Conservation (phyloP, 2,329 filamentous ascomycete species). For the Plenodomus lindquistii region DNA sequence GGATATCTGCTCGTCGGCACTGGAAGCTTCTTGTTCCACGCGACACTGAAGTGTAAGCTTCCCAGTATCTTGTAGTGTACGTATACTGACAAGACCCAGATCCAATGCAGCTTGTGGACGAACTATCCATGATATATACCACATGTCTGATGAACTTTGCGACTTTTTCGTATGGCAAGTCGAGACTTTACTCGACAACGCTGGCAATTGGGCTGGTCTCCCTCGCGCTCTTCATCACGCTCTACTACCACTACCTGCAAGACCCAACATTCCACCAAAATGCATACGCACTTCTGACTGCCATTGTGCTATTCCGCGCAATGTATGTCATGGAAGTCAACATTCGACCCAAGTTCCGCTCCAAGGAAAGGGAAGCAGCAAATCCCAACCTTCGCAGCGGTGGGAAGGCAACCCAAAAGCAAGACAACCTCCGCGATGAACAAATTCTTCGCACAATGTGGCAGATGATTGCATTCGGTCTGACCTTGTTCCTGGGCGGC, state of each 20-base stretch:
- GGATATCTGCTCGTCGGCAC: conserved; percentile 65
- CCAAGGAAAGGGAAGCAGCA: conserved; percentile 46
- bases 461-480: conserved; percentile 70
- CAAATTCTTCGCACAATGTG: conserved; percentile 71
- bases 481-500: conserved; percentile 72
- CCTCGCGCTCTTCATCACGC: conserved; percentile 68
- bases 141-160: conserved; percentile 71
- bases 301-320: conserved; percentile 69
- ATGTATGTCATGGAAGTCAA: conserved; percentile 77
- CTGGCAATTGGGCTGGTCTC: conserved; percentile 62
- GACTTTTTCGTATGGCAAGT: conserved; percentile 72
- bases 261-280: conserved; percentile 83
- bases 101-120: conserved; percentile 72
- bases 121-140: conserved; percentile 73
- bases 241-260: conserved; percentile 80
- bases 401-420: conserved; percentile 45
- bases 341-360: conserved; percentile 60
- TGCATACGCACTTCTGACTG: conserved; percentile 74
- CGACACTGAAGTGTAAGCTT: conserved; percentile 63
- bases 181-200: conserved; percentile 54
- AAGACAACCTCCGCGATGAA: conserved; percentile 59
- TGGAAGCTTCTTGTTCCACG: conserved; percentile 67
- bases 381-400: conserved; percentile 30
- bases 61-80: conserved; percentile 9
- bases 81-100: conserved; percentile 65